These are phyloP conservation scores for Hygrophorus pudorinus DNA, from an alignment of 768 basidiomycete species.

Conservation along the genomic window DNA sequence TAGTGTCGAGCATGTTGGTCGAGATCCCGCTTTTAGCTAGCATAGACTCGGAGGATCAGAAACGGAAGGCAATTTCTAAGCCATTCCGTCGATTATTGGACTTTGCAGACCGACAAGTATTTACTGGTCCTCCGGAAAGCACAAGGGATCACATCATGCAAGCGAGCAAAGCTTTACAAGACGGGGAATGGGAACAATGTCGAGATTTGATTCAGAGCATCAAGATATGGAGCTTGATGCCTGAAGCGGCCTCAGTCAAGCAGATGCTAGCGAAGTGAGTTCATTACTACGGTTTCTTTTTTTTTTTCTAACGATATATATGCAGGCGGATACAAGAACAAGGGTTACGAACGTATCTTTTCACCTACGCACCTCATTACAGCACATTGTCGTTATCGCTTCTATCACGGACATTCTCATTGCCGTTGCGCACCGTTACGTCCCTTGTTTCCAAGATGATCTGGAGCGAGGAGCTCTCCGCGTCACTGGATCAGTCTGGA, in stretches of 20 bases:
- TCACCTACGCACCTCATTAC: slow-evolving; percentile 96
- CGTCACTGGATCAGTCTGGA: slow-evolving; percentile 86
- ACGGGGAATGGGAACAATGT: slow-evolving; percentile 95
- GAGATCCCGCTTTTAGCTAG: slow-evolving; percentile 94
- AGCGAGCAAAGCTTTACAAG: slow-evolving; percentile 91
- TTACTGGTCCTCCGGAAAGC: slow-evolving; percentile 97
- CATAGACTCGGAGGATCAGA: slow-evolving; percentile 89
- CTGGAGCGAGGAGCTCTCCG: slow-evolving; percentile 91
- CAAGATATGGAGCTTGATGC: slow-evolving; percentile 98
- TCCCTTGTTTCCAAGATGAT: slow-evolving; percentile 98
- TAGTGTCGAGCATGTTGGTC: slow-evolving; percentile 97
- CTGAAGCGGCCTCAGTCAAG: slow-evolving; percentile 77
- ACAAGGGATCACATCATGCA: slow-evolving; percentile 99
- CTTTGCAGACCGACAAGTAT: slow-evolving; percentile 95
- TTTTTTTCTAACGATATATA: slow-evolving; percentile 8
- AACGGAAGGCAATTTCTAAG: slow-evolving; percentile 90
- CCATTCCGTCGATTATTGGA: slow-evolving; percentile 92
- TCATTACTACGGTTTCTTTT: neutral
- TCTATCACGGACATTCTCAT: slow-evolving; percentile 79
- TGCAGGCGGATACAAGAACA: slow-evolving; percentile 94
- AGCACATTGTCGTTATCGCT: slow-evolving; percentile 81
- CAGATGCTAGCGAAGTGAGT: slow-evolving; percentile 89
- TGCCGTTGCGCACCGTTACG: slow-evolving; percentile 72
- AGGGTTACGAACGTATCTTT: slow-evolving; percentile 91
- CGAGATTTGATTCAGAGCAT: slow-evolving; percentile 89